These are phyloP conservation scores for Eucalyptus globulus DNA, from an alignment of 345 rosid genomes.

Conservation along the genomic window DNA sequence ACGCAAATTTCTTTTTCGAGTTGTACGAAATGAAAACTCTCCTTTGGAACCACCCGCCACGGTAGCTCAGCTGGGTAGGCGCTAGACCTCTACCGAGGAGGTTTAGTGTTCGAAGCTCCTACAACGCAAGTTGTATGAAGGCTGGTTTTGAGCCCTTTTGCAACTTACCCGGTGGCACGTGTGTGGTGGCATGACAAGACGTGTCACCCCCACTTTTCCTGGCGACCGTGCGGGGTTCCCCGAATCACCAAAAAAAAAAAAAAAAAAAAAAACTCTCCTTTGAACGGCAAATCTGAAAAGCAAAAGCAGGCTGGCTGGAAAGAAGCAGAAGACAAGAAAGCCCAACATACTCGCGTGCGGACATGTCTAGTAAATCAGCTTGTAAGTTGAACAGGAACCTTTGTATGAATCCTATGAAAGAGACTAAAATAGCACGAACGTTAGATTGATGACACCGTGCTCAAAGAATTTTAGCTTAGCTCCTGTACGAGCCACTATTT, in stretches of 20 bases:
- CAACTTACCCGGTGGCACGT: too few relatives aligned
- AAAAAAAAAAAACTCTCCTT: neutral
- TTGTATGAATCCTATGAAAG: neutral
- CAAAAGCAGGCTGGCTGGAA: neutral
- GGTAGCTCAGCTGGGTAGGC: rapidly evolving
- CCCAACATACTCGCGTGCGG: rapidly evolving
- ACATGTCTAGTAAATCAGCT: neutral
- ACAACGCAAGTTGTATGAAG: too few relatives aligned
- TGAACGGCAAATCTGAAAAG: neutral
- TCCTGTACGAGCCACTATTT: neutral
- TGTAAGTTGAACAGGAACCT: neutral
- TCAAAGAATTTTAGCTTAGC: neutral
- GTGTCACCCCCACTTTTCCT: too few relatives aligned
- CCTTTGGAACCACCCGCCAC: neutral
- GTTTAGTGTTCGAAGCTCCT: too few relatives aligned
- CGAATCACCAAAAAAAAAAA: too few relatives aligned
- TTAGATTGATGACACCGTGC: neutral
- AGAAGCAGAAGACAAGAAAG: neutral
- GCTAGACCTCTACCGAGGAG: rapidly evolving
- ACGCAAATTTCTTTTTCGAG: neutral
- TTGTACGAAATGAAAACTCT: neutral
- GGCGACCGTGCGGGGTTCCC: too few relatives aligned
- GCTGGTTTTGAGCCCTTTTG: too few relatives aligned
- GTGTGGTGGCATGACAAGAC: too few relatives aligned
- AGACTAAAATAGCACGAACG: neutral